Base-by-base conservation (phyloP, 2,329 filamentous ascomycete species). In the Paramyrothecium sp. region DNA sequence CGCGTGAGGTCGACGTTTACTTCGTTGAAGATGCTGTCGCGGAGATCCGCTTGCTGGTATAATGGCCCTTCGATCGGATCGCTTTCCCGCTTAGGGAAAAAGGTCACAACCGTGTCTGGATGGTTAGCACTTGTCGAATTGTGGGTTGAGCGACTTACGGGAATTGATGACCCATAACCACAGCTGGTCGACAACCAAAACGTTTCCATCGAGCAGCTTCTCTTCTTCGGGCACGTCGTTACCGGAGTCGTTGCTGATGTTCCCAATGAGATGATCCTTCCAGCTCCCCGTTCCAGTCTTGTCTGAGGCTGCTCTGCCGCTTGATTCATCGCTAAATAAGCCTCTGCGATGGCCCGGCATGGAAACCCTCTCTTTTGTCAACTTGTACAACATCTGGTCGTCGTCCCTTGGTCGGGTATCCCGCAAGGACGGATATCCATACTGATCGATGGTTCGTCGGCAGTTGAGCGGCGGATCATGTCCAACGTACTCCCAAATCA, bases 311-410 rank as follows among this genome's bases (percentile, higher is more conserved):
- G 63, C 59, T 19, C 67, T 63, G 7, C 63, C 69, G 26, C 65
- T 69, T 1, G 73, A 74, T 10, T 62, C 63, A 41, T 73, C 69
- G 1, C 62, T 65, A 46, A 65, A 64, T 10, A 73, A 53, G 2
- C 62, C 61, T 3, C 64, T 59, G 0, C 68, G 64, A 5, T 68
- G 56, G 1, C 66, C 64, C 1, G 59, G 30, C 3, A 55, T 49
- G 13, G 64, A 64, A 2, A 62, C 56, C 2, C 78, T 70, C 56
- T 81, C 73, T 61, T 84, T 86, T 2, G 84, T 86, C 2, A 88
- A 71, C 62, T 89, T 89, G 68, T 88, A 89, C 7, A 89, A 70
- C 82, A 89, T 88, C 66, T 89, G 86, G 47, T 89, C 86, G 48
- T 86, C 84, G 47, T 89, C 86, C 19, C 86, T 74, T 0, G 83